These are phyloP conservation scores for Myotisia sp. DNA, from an alignment of 2,329 filamentous ascomycete species.

Conservation along the genomic window DNA sequence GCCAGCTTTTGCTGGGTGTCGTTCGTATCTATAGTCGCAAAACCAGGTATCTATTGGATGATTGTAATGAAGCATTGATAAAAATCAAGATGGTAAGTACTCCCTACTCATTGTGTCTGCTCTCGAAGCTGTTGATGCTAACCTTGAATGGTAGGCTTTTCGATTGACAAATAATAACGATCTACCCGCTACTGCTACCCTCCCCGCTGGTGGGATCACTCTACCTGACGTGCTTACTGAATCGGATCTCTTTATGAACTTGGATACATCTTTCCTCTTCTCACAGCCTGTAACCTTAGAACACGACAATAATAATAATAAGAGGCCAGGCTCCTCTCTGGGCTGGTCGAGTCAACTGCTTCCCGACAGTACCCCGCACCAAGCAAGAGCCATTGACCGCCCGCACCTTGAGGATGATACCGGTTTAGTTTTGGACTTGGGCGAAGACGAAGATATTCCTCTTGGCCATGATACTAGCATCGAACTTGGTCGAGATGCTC, in stretches of 20 bases:
- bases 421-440: conserved; percentile 59
- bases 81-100: conserved; percentile 88
- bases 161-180: conserved; percentile 90
- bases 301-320: conserved; percentile 17
- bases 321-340: conserved; percentile 23
- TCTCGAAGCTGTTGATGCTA: conserved; percentile 16
- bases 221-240: conserved; percentile 88
- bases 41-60: conserved; percentile 86
- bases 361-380: conserved; percentile 47
- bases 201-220: conserved; percentile 70
- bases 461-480: conserved; percentile 54
- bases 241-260: conserved; percentile 73
- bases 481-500: conserved; percentile 81
- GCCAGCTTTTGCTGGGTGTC: conserved; percentile 85
- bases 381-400: conserved; percentile 41
- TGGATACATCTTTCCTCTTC: conserved; percentile 69
- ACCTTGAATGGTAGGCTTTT: conserved; percentile 54
- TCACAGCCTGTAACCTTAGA: conserved; percentile 49
- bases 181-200: conserved; percentile 66
- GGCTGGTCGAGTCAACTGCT: conserved; percentile 67
- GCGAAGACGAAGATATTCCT: conserved; percentile 50
- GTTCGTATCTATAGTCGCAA: conserved; percentile 97
- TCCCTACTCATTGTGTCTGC: background rate
- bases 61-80: conserved; percentile 92
- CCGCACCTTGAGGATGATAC: conserved; percentile 50